Conservation (phyloP, 805 yeast species). For the Spathaspora hagerdaliae region DNA sequence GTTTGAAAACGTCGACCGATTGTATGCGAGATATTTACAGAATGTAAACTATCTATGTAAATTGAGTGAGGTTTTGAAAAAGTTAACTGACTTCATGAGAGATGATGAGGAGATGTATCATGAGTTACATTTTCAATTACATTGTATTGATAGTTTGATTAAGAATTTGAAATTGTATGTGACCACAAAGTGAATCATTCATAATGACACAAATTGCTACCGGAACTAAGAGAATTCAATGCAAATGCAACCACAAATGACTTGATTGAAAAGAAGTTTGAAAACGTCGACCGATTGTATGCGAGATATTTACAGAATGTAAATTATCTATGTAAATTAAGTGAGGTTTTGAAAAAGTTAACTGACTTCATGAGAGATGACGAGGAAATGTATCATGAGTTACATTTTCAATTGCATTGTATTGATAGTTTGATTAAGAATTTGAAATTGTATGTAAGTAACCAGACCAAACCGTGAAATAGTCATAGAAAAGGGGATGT, state of each 20-base stretch:
- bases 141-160: neutral
- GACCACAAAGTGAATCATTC: slow-evolving; percentile 21
- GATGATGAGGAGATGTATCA: slow-evolving; percentile 2
- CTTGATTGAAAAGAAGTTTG: slow-evolving; percentile 7
- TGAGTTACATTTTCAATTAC: slow-evolving; percentile 4
- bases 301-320: slow-evolving; percentile 7
- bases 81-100: neutral
- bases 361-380: slow-evolving; percentile 1
- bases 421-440: neutral
- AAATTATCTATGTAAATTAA: slow-evolving; percentile 1
- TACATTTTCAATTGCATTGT: slow-evolving; percentile 4
- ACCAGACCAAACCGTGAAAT: too few species aligned
- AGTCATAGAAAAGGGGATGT: too few species aligned
- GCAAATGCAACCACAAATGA: neutral
- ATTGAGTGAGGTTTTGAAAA: slow-evolving; percentile 2
- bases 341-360: slow-evolving; percentile 2
- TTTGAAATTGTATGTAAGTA: neutral
- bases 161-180: neutral
- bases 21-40: slow-evolving; percentile 6
- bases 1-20: slow-evolving; percentile 5
- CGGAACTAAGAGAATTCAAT: slow-evolving; percentile 16
- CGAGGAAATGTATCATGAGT: neutral
- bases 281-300: slow-evolving; percentile 5
- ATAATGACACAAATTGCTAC: slow-evolving; percentile 23
- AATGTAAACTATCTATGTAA: slow-evolving; percentile 4